Conservation (phyloP, 257 asterid species). For the Orobanche coerulescens region DNA sequence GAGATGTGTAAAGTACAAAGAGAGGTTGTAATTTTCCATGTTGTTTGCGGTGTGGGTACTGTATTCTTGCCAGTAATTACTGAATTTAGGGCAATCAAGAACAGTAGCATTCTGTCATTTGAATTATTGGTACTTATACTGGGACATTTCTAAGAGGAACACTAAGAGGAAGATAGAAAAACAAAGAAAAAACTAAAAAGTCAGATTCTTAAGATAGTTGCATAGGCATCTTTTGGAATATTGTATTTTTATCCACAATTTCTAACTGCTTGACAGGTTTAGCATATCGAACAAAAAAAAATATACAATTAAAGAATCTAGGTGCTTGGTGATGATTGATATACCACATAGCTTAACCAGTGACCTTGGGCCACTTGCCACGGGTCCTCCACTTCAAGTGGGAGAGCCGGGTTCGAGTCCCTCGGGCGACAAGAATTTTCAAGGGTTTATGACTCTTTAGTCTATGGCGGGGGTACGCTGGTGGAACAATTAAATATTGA, state of each 20-base stretch:
- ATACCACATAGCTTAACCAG: not conserved
- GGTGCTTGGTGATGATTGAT: not conserved
- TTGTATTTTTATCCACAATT: not conserved
- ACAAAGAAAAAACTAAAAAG: not conserved
- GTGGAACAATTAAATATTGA: too few species aligned
- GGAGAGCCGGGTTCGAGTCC: too few species aligned
- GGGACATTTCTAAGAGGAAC: not conserved
- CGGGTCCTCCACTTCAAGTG: too few species aligned
- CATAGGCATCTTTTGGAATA: not conserved
- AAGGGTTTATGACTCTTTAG: too few species aligned
- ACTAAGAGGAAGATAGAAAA: not conserved
- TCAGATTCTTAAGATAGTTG: not conserved
- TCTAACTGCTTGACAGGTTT: not conserved
- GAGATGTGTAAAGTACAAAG: not conserved
- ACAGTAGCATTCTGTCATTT: not conserved
- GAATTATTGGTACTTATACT: not conserved
- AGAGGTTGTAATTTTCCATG: not conserved
- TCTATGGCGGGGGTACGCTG: too few species aligned
- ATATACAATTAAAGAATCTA: conserved; percentile 1
- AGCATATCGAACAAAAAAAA: not conserved
- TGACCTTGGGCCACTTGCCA: too few species aligned
- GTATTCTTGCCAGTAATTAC: not conserved
- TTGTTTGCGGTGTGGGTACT: not conserved
- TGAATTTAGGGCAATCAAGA: not conserved
- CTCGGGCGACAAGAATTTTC: too few species aligned